Conservation (phyloP, 768 basidiomycete species). For the Aureoboletus auriporus region DNA sequence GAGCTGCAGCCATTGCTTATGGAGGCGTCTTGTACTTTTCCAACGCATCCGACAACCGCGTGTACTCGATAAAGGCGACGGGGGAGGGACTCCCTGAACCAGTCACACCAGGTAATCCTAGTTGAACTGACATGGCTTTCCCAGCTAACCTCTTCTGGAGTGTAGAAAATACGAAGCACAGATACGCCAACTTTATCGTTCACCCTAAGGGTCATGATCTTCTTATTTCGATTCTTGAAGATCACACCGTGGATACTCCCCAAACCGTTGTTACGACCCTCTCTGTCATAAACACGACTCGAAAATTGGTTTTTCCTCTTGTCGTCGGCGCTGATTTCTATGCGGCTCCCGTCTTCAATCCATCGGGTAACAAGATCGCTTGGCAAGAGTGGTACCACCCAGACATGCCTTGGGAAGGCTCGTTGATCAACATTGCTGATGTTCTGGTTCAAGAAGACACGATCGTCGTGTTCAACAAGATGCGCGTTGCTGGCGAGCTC, state of each 20-base stretch:
- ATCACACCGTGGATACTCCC: constrained; percentile 44
- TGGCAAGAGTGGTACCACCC: constrained; percentile 67
- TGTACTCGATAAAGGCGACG: constrained; percentile 39
- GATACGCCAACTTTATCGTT: constrained; percentile 46
- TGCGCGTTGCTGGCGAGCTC: constrained; percentile 45
- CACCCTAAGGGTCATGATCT: constrained; percentile 49
- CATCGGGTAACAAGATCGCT: constrained; percentile 48
- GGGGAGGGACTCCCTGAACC: constrained; percentile 25
- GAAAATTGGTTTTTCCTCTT: constrained; percentile 45
- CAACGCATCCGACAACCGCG: constrained; percentile 44
- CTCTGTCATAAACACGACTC: constrained; percentile 48
- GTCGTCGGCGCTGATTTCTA: constrained; percentile 65
- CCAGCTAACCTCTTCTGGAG: constrained; percentile 28
- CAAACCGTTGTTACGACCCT: not conserved
- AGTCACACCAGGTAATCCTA: constrained; percentile 51
- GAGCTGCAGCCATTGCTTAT: constrained; percentile 50
- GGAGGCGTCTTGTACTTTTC: constrained; percentile 54
- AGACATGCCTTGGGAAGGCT: constrained; percentile 66
- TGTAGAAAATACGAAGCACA: not conserved
- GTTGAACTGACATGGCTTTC: not conserved
- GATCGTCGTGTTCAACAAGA: constrained; percentile 29
- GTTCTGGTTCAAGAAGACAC: constrained; percentile 15
- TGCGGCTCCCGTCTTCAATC: constrained; percentile 50
- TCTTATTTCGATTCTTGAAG: constrained; percentile 61
- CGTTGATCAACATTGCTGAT: constrained; percentile 47